A percentile compares a stretch with the other conserved stretches of the same genome.
Conservation (phyloP, 768 basidiomycete species). For the Termitomyces sp. region DNA sequence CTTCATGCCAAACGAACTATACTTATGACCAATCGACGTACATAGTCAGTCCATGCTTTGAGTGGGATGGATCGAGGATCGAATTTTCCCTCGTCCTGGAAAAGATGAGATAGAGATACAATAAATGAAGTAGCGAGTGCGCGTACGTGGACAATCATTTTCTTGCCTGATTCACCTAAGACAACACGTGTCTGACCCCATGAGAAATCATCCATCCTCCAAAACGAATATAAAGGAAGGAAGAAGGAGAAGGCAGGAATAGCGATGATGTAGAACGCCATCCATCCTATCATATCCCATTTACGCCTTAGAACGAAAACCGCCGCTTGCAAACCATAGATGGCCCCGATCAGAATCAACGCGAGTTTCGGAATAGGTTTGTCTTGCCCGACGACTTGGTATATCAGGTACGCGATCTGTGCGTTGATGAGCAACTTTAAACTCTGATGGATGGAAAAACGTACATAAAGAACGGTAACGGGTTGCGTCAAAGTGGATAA, state of each 20-base stretch:
- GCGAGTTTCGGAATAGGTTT: conserved; percentile 76
- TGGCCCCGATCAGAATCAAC: conserved; percentile 88
- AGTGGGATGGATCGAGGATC: conserved; percentile 91
- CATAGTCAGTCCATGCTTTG: conserved; percentile 96
- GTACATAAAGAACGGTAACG: conserved; percentile 85
- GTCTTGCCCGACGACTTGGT: conserved; percentile 65
- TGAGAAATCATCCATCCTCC: conserved; percentile 97
- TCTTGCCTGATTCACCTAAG: conserved; percentile 92
- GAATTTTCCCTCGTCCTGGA: conserved; percentile 94
- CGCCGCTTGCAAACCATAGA: conserved; percentile 91
- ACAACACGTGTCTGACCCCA: conserved; percentile 95
- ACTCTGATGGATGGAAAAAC: not conserved
- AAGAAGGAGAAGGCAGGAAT: conserved; percentile 93
- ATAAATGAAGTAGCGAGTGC: conserved; percentile 25
- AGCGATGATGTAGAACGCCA: conserved; percentile 93
- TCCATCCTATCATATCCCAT: conserved; percentile 99
- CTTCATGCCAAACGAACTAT: not conserved
- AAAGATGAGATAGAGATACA: conserved; percentile 4
- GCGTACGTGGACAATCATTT: conserved; percentile 84
- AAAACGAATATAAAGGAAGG: conserved; percentile 94
- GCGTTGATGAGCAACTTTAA: not conserved
- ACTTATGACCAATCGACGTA: conserved; percentile 30
- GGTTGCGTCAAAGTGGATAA: conserved; percentile 83
- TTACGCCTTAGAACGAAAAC: conserved; percentile 91
- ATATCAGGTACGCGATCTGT: conserved; percentile 86